These are phyloP conservation scores for Schwanniomyces polymorphus DNA, from an alignment of 805 yeast species.

Conservation along the genomic window DNA sequence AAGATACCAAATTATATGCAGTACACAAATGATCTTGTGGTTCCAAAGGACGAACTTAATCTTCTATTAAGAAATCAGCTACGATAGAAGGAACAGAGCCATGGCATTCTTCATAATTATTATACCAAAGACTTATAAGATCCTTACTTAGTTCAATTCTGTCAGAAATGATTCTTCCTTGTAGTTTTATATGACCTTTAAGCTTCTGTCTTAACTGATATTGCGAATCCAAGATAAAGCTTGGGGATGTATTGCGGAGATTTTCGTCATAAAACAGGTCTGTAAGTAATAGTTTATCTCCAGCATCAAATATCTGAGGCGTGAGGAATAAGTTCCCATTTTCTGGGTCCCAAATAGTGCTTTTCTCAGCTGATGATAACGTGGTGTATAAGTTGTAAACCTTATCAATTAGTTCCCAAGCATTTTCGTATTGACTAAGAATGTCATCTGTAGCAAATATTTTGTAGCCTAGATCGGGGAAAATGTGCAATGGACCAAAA, in stretches of 20 bases:
- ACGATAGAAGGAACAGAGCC: constrained; percentile 9
- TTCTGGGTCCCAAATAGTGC: constrained; percentile 13
- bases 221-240: constrained; percentile 12
- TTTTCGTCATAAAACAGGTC: constrained; percentile 19
- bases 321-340: constrained; percentile 13
- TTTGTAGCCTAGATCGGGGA: constrained; percentile 27
- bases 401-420: constrained; percentile 15
- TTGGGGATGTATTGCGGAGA: constrained; percentile 9
- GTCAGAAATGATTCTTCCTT: constrained; percentile 7
- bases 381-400: constrained; percentile 8
- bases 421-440: constrained; percentile 11
- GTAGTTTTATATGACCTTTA: constrained; percentile 14
- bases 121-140: constrained; percentile 21
- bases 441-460: constrained; percentile 11
- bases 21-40: background rate
- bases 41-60: background rate
- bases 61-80: constrained; percentile 2
- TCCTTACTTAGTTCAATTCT: constrained; percentile 15
- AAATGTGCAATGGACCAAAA: constrained; percentile 21
- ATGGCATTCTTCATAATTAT: constrained; percentile 9
- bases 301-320: constrained; percentile 20
- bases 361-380: constrained; percentile 7
- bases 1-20: background rate
- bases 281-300: constrained; percentile 13
- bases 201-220: constrained; percentile 15